Evolutionary conservation across 1,139 yeast genomes (phyloP).

Genomic region (Arxiozyma heterogenica): DNA sequence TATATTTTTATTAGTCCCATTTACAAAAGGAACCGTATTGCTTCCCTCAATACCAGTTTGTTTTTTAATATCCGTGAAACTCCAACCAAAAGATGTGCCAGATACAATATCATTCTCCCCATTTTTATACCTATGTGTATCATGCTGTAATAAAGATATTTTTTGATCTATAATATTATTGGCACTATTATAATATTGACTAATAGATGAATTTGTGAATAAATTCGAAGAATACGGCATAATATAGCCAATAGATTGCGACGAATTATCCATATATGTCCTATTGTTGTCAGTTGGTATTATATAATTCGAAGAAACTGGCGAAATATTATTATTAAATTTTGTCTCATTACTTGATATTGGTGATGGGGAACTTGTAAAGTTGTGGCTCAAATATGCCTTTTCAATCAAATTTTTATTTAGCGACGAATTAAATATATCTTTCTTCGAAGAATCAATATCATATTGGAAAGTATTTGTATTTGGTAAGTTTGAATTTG

Average conservation of each 20-base stretch:
- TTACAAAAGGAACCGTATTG: conserved; percentile 2
- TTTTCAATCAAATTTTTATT: too few species aligned
- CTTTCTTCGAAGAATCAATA: neutral
- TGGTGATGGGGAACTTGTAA: neutral
- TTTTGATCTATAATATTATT: neutral
- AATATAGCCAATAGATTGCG: neutral
- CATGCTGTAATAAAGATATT: neutral
- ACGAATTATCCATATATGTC: neutral
- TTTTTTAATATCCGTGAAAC: too few species aligned
- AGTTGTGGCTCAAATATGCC: neutral
- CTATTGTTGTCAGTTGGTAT: neutral
- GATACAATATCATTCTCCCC: neutral
- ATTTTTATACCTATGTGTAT: neutral
- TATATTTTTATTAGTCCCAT: conserved; percentile 6
- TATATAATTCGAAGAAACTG: neutral
- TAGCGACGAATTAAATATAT: neutral
- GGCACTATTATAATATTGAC: neutral
- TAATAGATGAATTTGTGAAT: neutral
- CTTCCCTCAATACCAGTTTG: neutral
- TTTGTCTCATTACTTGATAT: neutral
- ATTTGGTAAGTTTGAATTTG: neutral
- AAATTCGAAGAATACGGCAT: neutral
- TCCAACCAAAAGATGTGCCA: neutral
- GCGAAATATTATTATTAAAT: neutral
- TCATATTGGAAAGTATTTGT: neutral